Percentiles rank a stretch among this genome's conserved stretches.
Conservation (phyloP, 352 stramenopile species). For the Pythium phragmiticola region DNA sequence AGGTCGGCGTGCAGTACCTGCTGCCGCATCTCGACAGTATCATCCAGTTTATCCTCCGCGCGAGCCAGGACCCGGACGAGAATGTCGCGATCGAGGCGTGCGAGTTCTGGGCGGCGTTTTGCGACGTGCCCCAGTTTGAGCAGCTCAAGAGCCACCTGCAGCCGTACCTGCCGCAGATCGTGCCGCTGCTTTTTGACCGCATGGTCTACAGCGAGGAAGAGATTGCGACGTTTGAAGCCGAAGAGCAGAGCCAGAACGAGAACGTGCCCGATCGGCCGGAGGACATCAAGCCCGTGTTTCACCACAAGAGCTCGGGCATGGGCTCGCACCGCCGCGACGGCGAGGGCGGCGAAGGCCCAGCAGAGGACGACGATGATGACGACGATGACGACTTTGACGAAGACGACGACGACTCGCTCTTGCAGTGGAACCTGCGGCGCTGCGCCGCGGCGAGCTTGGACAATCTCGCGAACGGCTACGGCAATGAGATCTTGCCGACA, state of each 20-base stretch:
- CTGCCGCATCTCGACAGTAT: constrained; percentile 88
- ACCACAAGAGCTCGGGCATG: constrained; percentile 45
- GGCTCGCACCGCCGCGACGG: constrained; percentile 36
- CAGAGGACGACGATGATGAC: constrained; percentile 69
- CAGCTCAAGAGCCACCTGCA: constrained; percentile 91
- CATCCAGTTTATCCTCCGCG: constrained; percentile 90
- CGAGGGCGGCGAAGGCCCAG: constrained; percentile 21
- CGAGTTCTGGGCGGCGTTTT: constrained; percentile 91
- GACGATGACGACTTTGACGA: constrained; percentile 91
- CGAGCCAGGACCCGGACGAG: constrained; percentile 85
- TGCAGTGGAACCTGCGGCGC: constrained; percentile 96
- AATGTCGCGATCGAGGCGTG: constrained; percentile 87
- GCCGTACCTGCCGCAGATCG: constrained; percentile 86
- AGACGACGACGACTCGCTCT: constrained; percentile 91
- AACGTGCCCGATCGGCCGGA: constrained; percentile 89
- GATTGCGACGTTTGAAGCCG: constrained; percentile 86
- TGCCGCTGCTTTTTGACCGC: constrained; percentile 91
- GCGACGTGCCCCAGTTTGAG: constrained; percentile 86
- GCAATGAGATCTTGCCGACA: constrained; percentile 91
- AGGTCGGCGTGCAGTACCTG: constrained; percentile 89
- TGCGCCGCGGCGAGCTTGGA: constrained; percentile 95
- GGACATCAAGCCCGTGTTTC: constrained; percentile 89
- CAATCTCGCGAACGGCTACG: constrained; percentile 91
- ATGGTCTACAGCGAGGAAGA: constrained; percentile 97
- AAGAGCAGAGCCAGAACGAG: constrained; percentile 86